phyloP scores from a whole-genome alignment of 2,329 filamentous ascomycete species.

The Xylaria sp. region DNA sequence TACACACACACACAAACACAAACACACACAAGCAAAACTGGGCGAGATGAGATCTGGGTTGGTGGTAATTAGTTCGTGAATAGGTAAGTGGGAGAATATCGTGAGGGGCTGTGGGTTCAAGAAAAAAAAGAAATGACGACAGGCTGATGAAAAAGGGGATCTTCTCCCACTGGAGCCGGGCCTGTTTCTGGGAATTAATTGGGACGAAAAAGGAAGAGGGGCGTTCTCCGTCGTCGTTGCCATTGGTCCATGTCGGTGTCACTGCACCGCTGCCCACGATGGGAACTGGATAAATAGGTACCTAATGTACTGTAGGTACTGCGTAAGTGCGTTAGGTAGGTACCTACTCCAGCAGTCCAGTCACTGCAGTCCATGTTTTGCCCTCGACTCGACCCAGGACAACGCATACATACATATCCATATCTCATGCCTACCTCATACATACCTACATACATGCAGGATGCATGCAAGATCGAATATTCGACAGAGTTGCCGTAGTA shows the following conservation, averaged over 20 bases:
- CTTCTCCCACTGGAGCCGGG: conserved; percentile 6
- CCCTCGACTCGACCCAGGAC: conserved; percentile 16
- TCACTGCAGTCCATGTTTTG: conserved; percentile 1
- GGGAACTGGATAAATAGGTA: not conserved
- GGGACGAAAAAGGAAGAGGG: conserved; percentile 27
- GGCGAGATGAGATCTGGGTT: conserved; percentile 5
- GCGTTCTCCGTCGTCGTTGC: not conserved
- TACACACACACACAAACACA: too few species aligned
- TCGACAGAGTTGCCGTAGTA: not conserved
- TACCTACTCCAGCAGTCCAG: not conserved
- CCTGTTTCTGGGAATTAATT: conserved; percentile 8
- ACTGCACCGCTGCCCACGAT: too few species aligned
- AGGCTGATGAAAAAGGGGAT: conserved; percentile 22
- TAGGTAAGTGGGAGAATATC: conserved; percentile 3
- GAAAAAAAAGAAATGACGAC: conserved; percentile 22
- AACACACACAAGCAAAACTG: not conserved
- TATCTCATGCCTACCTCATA: too few species aligned
- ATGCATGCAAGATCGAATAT: not conserved
- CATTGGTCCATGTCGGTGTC: conserved; percentile 19
- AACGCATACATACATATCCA: not conserved
- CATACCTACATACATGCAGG: not conserved
- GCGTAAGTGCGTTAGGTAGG: not conserved
- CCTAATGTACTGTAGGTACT: not conserved
- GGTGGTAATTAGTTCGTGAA: conserved; percentile 1
- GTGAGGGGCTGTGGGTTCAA: not conserved